These are phyloP conservation scores for Isatis lusitanica DNA, from an alignment of 441 rosid genomes.

Conservation along the genomic window DNA sequence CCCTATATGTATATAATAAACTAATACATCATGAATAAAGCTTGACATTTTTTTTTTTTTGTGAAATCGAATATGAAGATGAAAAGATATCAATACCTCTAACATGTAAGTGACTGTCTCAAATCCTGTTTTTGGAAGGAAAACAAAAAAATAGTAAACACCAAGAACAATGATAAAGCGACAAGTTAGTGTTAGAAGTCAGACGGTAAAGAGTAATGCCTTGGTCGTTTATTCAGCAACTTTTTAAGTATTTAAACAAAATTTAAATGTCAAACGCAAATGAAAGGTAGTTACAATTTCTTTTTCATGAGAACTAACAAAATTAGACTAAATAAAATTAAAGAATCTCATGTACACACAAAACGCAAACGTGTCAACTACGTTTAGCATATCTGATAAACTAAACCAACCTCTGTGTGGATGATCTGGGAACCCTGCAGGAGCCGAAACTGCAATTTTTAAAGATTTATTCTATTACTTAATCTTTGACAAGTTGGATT, in stretches of 20 bases:
- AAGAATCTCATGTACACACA: not conserved
- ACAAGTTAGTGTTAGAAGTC: not conserved
- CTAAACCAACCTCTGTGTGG: constrained; percentile 75
- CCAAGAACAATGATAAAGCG: not conserved
- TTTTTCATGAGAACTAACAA: not conserved
- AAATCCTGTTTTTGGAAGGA: constrained; percentile 54
- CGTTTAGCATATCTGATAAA: not conserved
- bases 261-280: not conserved
- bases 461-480: not conserved
- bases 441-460: constrained; percentile 62
- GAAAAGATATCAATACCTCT: constrained; percentile 52
- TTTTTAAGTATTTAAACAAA: not conserved
- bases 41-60: not conserved
- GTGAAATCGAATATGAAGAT: not conserved
- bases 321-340: not conserved
- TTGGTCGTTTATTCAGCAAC: not conserved
- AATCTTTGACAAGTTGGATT: constrained; percentile 6
- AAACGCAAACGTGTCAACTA: not conserved
- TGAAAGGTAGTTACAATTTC: not conserved
- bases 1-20: constrained; percentile 55
- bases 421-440: constrained; percentile 93
- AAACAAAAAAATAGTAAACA: not conserved
- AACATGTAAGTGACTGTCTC: constrained; percentile 95
- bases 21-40: not conserved
- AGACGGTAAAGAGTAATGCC: not conserved